A percentile compares a stretch with the other conserved stretches of the same genome.
phyloP scores from a whole-genome alignment of 1,139 yeast genomes.

The Suhomyces terraborum region DNA sequence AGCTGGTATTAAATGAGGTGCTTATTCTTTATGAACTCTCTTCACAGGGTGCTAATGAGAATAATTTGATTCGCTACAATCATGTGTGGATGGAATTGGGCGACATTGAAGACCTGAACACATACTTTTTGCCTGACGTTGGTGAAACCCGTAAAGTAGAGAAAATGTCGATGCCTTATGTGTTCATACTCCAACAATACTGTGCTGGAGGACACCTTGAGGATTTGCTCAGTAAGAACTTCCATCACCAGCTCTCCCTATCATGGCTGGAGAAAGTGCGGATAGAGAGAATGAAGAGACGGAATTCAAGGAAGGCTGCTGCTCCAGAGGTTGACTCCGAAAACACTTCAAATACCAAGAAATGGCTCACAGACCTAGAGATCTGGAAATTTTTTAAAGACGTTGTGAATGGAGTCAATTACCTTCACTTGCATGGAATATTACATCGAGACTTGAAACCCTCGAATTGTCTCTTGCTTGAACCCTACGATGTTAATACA shows the following conservation, averaged over 20 bases:
- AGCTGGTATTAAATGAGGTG: conserved; percentile 76
- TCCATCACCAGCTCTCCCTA: conserved; percentile 25
- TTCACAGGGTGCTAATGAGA: conserved; percentile 40
- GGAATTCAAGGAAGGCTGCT: conserved; percentile 16
- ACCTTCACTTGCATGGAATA: conserved; percentile 71
- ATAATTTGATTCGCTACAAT: conserved; percentile 77
- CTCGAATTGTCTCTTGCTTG: conserved; percentile 72
- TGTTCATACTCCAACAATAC: conserved; percentile 80
- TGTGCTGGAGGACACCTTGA: conserved; percentile 89
- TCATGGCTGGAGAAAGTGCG: conserved; percentile 33
- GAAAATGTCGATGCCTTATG: conserved; percentile 62
- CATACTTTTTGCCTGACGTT: conserved; percentile 28
- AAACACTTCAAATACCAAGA: conserved; percentile 18
- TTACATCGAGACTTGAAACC: conserved; percentile 89
- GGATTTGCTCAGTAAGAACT: conserved; percentile 52
- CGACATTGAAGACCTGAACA: conserved; percentile 48
- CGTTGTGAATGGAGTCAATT: conserved; percentile 66
- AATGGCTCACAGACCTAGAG: conserved; percentile 37
- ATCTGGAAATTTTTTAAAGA: conserved; percentile 70
- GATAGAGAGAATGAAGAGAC: conserved; percentile 26
- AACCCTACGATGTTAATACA: conserved; percentile 24
- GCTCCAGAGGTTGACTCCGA: conserved; percentile 2
- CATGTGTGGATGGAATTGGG: conserved; percentile 92
- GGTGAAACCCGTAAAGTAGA: conserved; percentile 10
- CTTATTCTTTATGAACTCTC: conserved; percentile 57